Base-by-base conservation (phyloP, 2,329 filamentous ascomycete genomes). In the Botrytis deweyae region DNA sequence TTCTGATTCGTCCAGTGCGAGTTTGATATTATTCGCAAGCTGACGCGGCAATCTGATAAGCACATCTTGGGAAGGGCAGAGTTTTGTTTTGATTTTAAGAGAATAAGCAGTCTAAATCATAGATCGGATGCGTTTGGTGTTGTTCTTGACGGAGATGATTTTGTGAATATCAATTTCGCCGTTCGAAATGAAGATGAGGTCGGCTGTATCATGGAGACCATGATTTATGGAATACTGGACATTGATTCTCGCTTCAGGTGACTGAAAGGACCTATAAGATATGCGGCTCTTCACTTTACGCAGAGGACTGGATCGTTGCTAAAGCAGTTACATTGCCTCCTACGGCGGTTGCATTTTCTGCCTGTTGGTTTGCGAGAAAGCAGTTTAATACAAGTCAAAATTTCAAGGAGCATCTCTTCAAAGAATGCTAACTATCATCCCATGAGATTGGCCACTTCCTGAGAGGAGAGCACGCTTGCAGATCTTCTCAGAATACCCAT, bases 151-250 rank as follows among this genome's bases (percentile, higher is more conserved):
- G 10, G 77, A 77, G 36, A 81, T 77, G 7, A 76, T 52, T 14
- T 40, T 58, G 0, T 68, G 49, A 4, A 74, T 76, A 49, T 78
- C 64, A 12, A 78, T 78, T 4, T 77, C 65, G 33, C 78, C 80
- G 55, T 80, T 80, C 18, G 80, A 44, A 65, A 80, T 78, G 70
- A 80, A 80, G 44, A 80, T 38, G 63, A 79, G 80, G 70, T 80
- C 79, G 3, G 79, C 79, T 7, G 74, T 74, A 25, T 58, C 77
- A 46, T 81, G 79, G n/a, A 80, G 72, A 36, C 74, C 79, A 73
- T 80, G 79, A 4, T 74, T 72, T 46, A 80, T 72, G 63, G 80
- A 81, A 75, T 79, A 81, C 36, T 78, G 55, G 63, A 80, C 69
- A 68, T 80, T 81, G 25, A 67, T 59, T 25, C 77, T 76, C 20